Conservation (phyloP, 2,329 filamentous ascomycete species). For the Tolypocladium nubicola region DNA sequence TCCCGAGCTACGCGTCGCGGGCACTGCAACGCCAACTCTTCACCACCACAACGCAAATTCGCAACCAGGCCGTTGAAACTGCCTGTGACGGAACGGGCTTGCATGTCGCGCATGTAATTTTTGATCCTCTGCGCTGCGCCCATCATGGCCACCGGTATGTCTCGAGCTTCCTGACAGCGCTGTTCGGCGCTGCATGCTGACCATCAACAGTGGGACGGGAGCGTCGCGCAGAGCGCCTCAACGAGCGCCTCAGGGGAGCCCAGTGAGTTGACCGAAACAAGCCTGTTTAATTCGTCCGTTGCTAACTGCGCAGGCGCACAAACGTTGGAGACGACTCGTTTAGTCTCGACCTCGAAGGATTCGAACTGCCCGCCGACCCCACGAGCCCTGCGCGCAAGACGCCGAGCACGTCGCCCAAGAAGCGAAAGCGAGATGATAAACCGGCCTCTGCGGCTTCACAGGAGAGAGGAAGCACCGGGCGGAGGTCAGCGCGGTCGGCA, state of each 20-base stretch:
- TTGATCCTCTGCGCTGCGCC: neutral
- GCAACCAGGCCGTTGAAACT: neutral
- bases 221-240: slow-evolving; percentile 52
- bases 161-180: neutral
- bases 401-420: slow-evolving; percentile 38
- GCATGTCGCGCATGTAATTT: neutral
- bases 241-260: slow-evolving; percentile 54
- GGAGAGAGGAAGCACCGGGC: slow-evolving; percentile 1
- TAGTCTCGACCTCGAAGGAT: slow-evolving; percentile 36
- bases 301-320: slow-evolving; percentile 29
- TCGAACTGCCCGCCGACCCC: slow-evolving; percentile 20
- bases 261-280: slow-evolving; percentile 33
- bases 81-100: neutral
- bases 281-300: neutral
- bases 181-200: neutral
- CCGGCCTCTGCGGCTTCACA: slow-evolving; percentile 5
- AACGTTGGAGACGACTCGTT: slow-evolving; percentile 53
- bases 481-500: slow-evolving; percentile 9
- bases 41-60: neutral
- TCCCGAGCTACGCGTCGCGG: neutral
- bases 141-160: slow-evolving; percentile 25
- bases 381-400: slow-evolving; percentile 20
- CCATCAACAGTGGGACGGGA: slow-evolving; percentile 16
- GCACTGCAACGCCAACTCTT: neutral
- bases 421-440: slow-evolving; percentile 24